phyloP scores from a whole-genome alignment of 2,329 filamentous ascomycete genomes.

The Colletotrichum magnum region DNA sequence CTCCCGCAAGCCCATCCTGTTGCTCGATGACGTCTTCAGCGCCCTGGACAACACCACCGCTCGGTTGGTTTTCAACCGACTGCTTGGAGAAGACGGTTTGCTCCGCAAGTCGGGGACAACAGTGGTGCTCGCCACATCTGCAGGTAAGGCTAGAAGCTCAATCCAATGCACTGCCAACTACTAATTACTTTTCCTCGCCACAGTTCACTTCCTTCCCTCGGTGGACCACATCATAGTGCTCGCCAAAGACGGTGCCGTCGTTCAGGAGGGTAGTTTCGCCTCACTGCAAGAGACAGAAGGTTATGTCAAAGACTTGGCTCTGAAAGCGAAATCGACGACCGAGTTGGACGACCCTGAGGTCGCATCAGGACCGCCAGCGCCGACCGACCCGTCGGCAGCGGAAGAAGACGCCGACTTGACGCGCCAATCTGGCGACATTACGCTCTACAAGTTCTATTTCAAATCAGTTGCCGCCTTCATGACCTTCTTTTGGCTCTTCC shows the following conservation, averaged over 20 bases:
- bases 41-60: background rate
- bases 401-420: background rate
- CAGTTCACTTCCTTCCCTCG: background rate
- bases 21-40: constrained; percentile 1
- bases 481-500: background rate
- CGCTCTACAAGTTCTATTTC: constrained; percentile 2
- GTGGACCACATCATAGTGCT: background rate
- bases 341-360: background rate
- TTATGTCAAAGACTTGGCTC: background rate
- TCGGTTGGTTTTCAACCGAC: background rate
- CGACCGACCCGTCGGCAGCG: background rate
- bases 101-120: background rate
- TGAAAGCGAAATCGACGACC: background rate
- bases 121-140: background rate
- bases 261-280: background rate
- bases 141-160: background rate
- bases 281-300: background rate
- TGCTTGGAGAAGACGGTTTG: background rate
- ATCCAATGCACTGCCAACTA: background rate
- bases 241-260: background rate
- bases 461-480: background rate
- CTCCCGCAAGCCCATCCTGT: background rate
- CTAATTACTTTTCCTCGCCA: background rate
- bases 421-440: background rate
- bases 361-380: background rate